A percentile compares a stretch with the other conserved stretches of the same genome.
These are phyloP conservation scores for Erythrobasidium hasegawianum DNA, from an alignment of 1,284 basidiomycete species.

Conservation along the genomic window DNA sequence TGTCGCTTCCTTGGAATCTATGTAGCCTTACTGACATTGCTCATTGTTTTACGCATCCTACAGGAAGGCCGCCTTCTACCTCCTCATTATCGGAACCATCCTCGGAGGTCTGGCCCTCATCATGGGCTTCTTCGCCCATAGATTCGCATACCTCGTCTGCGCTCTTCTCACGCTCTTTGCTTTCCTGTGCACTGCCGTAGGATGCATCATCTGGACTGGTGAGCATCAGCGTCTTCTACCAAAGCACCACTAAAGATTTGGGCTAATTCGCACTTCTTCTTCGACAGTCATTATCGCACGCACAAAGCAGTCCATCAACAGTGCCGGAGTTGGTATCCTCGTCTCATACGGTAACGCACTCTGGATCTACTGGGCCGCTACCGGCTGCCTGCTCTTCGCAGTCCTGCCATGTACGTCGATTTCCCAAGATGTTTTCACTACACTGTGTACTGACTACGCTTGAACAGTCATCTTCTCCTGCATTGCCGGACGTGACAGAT, in stretches of 20 bases:
- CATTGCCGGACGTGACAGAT: conserved; percentile 33
- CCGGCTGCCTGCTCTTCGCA: conserved; percentile 36
- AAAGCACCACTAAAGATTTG: too few relatives aligned
- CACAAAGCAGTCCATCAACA: conserved; percentile 4
- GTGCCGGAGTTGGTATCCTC: conserved; percentile 36
- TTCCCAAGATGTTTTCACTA: too few relatives aligned
- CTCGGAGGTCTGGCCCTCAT: conserved; percentile 36
- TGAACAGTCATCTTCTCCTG: conserved; percentile 28
- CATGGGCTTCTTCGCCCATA: conserved; percentile 40
- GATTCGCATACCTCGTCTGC: conserved; percentile 40
- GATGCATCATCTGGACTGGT: conserved; percentile 40
- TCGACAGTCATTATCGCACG: conserved; percentile 17
- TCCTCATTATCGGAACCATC: conserved; percentile 38
- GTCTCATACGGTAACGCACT: conserved; percentile 42
- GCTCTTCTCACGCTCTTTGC: conserved; percentile 36
- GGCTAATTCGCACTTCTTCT: too few relatives aligned
- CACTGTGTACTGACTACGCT: too few relatives aligned
- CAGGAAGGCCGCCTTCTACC: conserved; percentile 36
- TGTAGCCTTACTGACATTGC: too few relatives aligned
- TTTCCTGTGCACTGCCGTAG: conserved; percentile 39
- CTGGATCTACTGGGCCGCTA: conserved; percentile 40
- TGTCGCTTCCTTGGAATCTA: too few relatives aligned
- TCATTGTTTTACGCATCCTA: too few relatives aligned
- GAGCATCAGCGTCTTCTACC: conserved; percentile 7
- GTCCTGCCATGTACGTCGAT: conserved; percentile 37